Base-by-base conservation (phyloP, 306 rosid species). In the Canavalia gladiata region DNA sequence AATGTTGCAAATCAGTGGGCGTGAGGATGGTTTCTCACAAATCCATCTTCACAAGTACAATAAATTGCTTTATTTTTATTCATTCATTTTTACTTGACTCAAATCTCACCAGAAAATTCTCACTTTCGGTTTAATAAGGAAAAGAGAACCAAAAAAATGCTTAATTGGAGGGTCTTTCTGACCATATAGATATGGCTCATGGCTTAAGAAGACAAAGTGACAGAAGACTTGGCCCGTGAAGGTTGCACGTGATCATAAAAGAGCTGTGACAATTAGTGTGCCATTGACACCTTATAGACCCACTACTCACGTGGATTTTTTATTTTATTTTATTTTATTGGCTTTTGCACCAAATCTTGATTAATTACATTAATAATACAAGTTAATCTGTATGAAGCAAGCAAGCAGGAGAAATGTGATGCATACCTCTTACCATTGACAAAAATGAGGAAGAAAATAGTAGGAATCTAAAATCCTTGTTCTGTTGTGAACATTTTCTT, bases 191-290 rank as follows among this genome's bases (percentile, higher is more conserved):
- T 72, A 78, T 69, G 75, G 66, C 42, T 64, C 39, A 50, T 71
- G 83, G 83, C 78, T 90, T 82, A 81, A 82, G 87, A 93, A 82
- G 91, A 91, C 92, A 92, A 90, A 80, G 81, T 52, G 78, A 62
- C 58, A 78, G 77, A 87, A 88, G 78, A 72, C n/a, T 78, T 81
- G 81, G 89, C 92, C 99, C 99, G 99, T 95, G 99, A 95, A 93
- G 85, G 80, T 82, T 89, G 97, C 99, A 95, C 94, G 99, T 95
- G 99, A 93, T 81, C 90, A 84, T 85, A 82, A 85, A 79, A 87
- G 95, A 88, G 87, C 85, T 95, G 95, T 93, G 93, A 88, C 85
- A 86, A 89, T 95, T 94, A 88, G 90, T 90, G 88, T 86, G 95
- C 92, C 83, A 86, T 90, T 87, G 87, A 91, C 94, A 83, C 89